Evolutionary conservation across 495 filamentous ascomycete species (phyloP).

Genomic region (Talaromyces liani): DNA sequence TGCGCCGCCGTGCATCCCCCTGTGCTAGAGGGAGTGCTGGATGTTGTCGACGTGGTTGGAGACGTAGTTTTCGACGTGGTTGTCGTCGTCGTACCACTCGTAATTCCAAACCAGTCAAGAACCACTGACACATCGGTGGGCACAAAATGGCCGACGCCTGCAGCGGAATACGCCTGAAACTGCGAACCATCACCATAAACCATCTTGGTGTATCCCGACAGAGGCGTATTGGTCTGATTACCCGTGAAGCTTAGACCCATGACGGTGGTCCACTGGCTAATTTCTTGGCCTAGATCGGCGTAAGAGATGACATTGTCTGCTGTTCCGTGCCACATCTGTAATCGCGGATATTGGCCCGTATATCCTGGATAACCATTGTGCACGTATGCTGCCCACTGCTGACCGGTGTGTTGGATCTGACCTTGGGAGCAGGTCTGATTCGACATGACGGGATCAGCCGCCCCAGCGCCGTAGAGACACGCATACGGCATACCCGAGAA

Average conservation of each 20-base stretch:
- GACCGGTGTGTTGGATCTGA: slow-evolving; percentile 31
- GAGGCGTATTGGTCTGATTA: slow-evolving; percentile 29
- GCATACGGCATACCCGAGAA: slow-evolving; percentile 56
- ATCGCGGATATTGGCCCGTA: slow-evolving; percentile 43
- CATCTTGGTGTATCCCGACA: slow-evolving; percentile 32
- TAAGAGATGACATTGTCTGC: slow-evolving; percentile 40
- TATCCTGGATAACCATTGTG: slow-evolving; percentile 47
- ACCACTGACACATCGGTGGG: slow-evolving; percentile 39
- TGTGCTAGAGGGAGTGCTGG: slow-evolving; percentile 9
- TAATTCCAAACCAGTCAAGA: slow-evolving; percentile 41
- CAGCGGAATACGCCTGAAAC: slow-evolving; percentile 41
- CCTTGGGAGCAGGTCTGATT: slow-evolving; percentile 49
- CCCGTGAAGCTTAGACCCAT: slow-evolving; percentile 28
- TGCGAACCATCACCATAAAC: slow-evolving; percentile 38
- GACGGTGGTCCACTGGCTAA: slow-evolving; percentile 53
- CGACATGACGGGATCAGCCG: slow-evolving; percentile 12
- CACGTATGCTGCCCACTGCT: slow-evolving; percentile 45
- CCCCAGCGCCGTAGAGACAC: slow-evolving; percentile 41
- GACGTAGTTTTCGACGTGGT: slow-evolving; percentile 12
- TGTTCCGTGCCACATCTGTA: slow-evolving; percentile 50
- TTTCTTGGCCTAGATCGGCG: slow-evolving; percentile 43
- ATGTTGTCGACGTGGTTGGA: slow-evolving; percentile 19
- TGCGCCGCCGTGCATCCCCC: slow-evolving; percentile 20
- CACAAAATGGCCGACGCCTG: slow-evolving; percentile 41
- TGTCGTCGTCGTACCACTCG: slow-evolving; percentile 8